Conservation (phyloP, 805 yeast species). For the Yueomyces sp. region DNA sequence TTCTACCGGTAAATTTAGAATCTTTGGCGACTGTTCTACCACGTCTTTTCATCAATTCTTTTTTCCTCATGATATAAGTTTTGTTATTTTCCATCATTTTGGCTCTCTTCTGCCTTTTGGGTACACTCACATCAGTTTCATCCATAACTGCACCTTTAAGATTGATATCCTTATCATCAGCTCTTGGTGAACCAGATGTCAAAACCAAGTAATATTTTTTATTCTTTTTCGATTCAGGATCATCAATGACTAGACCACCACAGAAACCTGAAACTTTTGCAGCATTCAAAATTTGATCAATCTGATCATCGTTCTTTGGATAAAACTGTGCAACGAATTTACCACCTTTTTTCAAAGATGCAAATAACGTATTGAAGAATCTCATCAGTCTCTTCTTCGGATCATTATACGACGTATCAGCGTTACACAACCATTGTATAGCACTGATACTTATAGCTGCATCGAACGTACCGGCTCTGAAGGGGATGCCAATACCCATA, state of each 20-base stretch:
- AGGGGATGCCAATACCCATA: constrained; percentile 89
- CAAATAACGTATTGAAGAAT: constrained; percentile 81
- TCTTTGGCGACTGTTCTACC: constrained; percentile 85
- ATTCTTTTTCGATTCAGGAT: constrained; percentile 83
- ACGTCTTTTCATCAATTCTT: constrained; percentile 81
- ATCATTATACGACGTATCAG: constrained; percentile 69
- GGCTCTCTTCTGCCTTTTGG: constrained; percentile 17
- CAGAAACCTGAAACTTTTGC: constrained; percentile 93
- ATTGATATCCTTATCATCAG: constrained; percentile 60
- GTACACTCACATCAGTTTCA: constrained; percentile 30
- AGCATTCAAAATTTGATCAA: constrained; percentile 59
- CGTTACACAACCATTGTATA: constrained; percentile 96
- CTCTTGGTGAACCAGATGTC: constrained; percentile 55
- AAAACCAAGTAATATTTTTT: constrained; percentile 83
- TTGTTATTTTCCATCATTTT: constrained; percentile 46
- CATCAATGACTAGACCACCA: constrained; percentile 90
- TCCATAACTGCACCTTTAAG: constrained; percentile 75
- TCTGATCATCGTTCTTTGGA: constrained; percentile 81
- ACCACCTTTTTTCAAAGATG: constrained; percentile 83
- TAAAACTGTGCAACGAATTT: constrained; percentile 96
- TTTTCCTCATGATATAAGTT: constrained; percentile 79
- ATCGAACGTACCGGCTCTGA: constrained; percentile 91
- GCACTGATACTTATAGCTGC: constrained; percentile 93
- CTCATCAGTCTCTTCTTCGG: constrained; percentile 70
- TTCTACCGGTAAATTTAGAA: constrained; percentile 84